Conservation (phyloP, 1,284 basidiomycete genomes). For the Ceratobasidium sp. region DNA sequence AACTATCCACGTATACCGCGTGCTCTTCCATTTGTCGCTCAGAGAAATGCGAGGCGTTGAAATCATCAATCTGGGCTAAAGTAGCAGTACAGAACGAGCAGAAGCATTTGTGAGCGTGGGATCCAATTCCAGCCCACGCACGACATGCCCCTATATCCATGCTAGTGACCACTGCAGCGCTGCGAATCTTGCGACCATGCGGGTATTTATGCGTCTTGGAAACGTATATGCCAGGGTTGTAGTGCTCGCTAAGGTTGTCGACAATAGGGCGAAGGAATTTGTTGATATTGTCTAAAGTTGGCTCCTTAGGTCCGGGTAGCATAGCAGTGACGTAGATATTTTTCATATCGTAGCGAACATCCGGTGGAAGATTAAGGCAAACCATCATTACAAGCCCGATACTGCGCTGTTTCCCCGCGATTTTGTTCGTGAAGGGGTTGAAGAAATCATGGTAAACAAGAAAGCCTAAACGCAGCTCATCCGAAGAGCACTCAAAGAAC, state of each 20-base stretch:
- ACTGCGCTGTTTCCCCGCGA: constrained; percentile 54
- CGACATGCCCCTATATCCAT: neutral
- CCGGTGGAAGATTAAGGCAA: constrained; percentile 58
- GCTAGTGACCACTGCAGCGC: neutral
- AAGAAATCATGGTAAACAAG: constrained; percentile 59
- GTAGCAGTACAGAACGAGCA: neutral
- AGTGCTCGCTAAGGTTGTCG: constrained; percentile 54
- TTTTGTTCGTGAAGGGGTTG: constrained; percentile 57
- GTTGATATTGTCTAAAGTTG: constrained; percentile 52
- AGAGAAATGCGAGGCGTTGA: neutral
- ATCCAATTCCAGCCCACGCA: neutral
- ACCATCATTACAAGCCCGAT: constrained; percentile 57
- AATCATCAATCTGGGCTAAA: neutral
- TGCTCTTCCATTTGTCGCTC: neutral
- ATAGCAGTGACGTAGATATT: constrained; percentile 59
- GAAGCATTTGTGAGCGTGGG: neutral
- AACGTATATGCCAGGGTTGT: constrained; percentile 54
- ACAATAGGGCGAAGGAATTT: constrained; percentile 55
- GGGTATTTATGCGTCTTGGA: constrained; percentile 36
- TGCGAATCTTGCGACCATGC: neutral
- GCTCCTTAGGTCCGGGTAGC: constrained; percentile 54
- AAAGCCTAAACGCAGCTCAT: constrained; percentile 53
- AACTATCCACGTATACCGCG: neutral
- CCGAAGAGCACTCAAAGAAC: constrained; percentile 47
- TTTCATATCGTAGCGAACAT: constrained; percentile 56